phyloP scores from a whole-genome alignment of 345 rosid species.

The Raphanus sativus region DNA sequence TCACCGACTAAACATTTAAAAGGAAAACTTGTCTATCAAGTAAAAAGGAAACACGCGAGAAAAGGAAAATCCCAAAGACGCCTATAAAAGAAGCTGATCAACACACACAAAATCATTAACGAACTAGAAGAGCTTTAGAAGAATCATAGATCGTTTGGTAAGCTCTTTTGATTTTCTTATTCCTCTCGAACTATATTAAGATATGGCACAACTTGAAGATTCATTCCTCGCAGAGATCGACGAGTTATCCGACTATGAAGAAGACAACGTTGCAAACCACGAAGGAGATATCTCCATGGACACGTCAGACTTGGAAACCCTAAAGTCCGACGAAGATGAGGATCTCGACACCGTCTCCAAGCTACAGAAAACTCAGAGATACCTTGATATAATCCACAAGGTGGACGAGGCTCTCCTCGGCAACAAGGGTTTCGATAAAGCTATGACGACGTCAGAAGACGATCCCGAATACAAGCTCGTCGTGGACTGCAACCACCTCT shows the following conservation, averaged over 20 bases:
- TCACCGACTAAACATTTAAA: not conserved
- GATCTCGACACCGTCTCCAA: conserved; percentile 76
- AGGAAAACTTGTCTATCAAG: not conserved
- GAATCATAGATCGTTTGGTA: not conserved
- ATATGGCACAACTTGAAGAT: conserved; percentile 76
- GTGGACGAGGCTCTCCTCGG: not conserved
- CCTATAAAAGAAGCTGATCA: not conserved
- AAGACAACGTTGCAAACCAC: not conserved
- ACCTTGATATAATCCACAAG: conserved; percentile 57
- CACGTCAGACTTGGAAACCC: conserved; percentile 38
- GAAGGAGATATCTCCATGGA: not conserved
- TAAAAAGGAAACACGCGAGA: not conserved
- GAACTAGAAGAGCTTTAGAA: not conserved
- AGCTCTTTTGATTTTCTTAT: not conserved
- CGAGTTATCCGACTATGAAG: not conserved
- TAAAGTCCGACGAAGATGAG: conserved; percentile 49
- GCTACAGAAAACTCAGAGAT: conserved; percentile 74
- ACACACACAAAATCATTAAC: not conserved
- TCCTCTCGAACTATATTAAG: not conserved
- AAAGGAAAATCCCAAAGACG: not conserved
- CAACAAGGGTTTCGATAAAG: not conserved
- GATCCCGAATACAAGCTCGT: not conserved
- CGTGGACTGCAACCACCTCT: not conserved
- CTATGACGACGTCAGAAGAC: not conserved
- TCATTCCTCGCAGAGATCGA: conserved; percentile 72